These are phyloP conservation scores for Cyberlindnera mycetangii DNA, from an alignment of 805 yeast genomes.

Conservation along the genomic window DNA sequence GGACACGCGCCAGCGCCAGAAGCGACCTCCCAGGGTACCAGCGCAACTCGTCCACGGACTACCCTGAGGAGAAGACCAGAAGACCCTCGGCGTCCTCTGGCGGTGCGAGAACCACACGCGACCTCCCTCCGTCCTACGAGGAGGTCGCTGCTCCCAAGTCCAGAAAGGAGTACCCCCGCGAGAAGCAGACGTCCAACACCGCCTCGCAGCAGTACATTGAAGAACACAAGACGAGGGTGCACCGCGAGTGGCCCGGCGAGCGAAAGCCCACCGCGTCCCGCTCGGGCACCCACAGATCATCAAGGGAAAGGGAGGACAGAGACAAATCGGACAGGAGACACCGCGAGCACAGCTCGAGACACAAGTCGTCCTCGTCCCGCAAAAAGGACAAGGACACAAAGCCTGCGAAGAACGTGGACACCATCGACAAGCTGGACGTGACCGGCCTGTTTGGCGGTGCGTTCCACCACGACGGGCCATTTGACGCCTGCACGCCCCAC, in stretches of 20 bases:
- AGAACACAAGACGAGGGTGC: constrained; percentile 21
- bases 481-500: constrained; percentile 97
- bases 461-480: constrained; percentile 98
- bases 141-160: constrained; percentile 58
- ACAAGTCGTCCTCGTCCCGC: constrained; percentile 8
- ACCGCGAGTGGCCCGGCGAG: constrained; percentile 19
- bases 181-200: constrained; percentile 34
- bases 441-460: constrained; percentile 93
- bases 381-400: constrained; percentile 38
- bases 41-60: constrained; percentile 30
- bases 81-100: constrained; percentile 11
- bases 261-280: background rate
- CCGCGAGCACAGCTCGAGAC: constrained; percentile 17
- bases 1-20: background rate
- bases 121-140: constrained; percentile 65
- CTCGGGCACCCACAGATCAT: constrained; percentile 6
- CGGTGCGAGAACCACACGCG: constrained; percentile 6
- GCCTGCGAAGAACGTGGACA: constrained; percentile 77
- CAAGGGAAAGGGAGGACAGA: constrained; percentile 21
- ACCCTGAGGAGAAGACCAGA: constrained; percentile 27
- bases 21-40: constrained; percentile 32
- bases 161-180: constrained; percentile 49
- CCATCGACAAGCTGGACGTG: constrained; percentile 93
- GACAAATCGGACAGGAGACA: constrained; percentile 3
- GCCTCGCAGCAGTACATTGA: constrained; percentile 16